Percentiles rank a stretch among this genome's conserved stretches.
These are phyloP conservation scores for Rhytidiadelphus loreus DNA, from an alignment of 225 moss, liverwort and hornwort genomes.

Conservation along the genomic window DNA sequence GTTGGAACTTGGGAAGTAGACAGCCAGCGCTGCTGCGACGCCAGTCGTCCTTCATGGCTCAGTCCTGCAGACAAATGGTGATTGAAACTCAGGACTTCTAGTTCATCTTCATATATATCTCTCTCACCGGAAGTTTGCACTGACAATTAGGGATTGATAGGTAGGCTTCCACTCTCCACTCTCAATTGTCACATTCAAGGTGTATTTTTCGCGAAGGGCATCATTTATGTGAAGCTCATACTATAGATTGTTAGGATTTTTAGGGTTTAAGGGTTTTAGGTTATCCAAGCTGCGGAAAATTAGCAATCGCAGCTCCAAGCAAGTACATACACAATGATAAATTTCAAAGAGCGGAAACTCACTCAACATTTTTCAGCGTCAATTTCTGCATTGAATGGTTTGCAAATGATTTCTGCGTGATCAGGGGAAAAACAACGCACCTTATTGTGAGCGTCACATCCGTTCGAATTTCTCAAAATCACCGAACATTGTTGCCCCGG, in stretches of 20 bases:
- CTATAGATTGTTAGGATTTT: neutral
- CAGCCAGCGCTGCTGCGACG: neutral
- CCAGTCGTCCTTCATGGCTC: neutral
- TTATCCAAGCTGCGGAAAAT: neutral
- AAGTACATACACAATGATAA: neutral
- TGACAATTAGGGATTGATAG: neutral
- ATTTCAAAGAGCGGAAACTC: neutral
- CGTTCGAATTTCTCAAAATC: neutral
- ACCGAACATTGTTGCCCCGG: neutral
- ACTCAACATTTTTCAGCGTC: neutral
- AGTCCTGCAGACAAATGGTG: too few relatives aligned
- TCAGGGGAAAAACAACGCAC: neutral
- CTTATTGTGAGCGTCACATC: neutral
- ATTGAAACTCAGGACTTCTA: neutral
- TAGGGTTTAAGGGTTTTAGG: neutral
- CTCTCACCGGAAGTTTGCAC: neutral
- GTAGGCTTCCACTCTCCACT: neutral
- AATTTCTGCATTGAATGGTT: neutral
- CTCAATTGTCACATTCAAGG: neutral
- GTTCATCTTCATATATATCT: neutral
- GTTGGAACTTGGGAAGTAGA: neutral
- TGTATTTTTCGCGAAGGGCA: neutral
- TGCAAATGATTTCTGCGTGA: neutral
- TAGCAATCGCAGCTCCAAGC: neutral
- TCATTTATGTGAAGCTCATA: neutral